Percentiles rank a stretch among this genome's conserved stretches.
These are phyloP conservation scores for Ocimum tenuiflorum DNA, from an alignment of 257 asterid species.

Conservation along the genomic window DNA sequence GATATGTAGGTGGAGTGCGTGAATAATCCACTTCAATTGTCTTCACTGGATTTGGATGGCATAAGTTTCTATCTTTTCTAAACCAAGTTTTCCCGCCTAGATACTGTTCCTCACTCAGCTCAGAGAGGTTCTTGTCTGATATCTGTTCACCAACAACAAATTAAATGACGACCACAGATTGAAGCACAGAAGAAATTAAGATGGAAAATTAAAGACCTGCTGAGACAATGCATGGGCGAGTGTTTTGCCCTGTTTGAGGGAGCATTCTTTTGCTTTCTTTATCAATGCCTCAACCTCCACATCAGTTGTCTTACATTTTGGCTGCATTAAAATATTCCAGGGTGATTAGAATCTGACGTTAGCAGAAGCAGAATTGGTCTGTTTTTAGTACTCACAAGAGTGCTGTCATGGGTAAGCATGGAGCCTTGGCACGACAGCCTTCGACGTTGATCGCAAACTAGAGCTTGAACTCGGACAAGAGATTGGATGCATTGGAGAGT, in stretches of 20 bases:
- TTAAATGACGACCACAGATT: neutral
- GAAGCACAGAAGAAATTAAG: neutral
- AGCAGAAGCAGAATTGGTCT: neutral
- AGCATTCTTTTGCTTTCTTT: conserved; percentile 36
- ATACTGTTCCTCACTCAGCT: conserved; percentile 15
- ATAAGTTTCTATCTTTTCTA: conserved; percentile 29
- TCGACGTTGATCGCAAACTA: conserved; percentile 70
- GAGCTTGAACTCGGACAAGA: conserved; percentile 65
- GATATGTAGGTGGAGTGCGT: neutral
- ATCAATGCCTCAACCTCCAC: conserved; percentile 29
- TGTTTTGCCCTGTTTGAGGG: conserved; percentile 39
- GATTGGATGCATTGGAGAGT: conserved; percentile 76
- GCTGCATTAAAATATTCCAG: conserved; percentile 26
- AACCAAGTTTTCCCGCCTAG: conserved; percentile 7
- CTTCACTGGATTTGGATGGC: conserved; percentile 30
- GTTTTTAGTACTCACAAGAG: neutral
- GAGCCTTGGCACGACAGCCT: conserved; percentile 42
- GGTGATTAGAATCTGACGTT: neutral
- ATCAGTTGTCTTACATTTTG: conserved; percentile 22
- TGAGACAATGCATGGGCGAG: conserved; percentile 59
- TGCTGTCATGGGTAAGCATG: conserved; percentile 6
- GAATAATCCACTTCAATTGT: conserved; percentile 50
- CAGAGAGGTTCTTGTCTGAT: too few species aligned
- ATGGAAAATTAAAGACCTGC: too few species aligned
- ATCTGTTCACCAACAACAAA: conserved; percentile 24